Conservation (phyloP, 1,284 basidiomycete species). For the Sporisorium scitamineum region DNA sequence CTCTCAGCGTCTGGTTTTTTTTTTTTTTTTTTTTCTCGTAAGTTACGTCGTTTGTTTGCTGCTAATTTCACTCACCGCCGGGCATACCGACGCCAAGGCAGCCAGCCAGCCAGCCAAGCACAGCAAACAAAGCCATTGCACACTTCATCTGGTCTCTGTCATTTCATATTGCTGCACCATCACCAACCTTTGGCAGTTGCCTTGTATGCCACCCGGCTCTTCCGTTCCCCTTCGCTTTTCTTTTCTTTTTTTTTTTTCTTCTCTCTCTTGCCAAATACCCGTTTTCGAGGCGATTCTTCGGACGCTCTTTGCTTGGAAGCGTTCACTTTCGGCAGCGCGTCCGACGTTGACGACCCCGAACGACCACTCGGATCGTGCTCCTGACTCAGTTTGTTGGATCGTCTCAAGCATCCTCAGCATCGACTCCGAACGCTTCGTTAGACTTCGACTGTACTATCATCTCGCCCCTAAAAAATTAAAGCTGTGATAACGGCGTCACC, state of each 20-base stretch:
- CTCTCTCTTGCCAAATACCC: background rate
- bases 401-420: background rate
- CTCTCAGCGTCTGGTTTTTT: too few relatives aligned
- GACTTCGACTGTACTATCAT: background rate
- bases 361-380: slow-evolving; percentile 3
- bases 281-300: background rate
- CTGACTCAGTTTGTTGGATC: background rate
- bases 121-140: background rate
- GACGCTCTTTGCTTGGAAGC: background rate
- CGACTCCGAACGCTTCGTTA: background rate
- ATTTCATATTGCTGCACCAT: background rate
- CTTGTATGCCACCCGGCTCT: background rate
- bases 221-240: background rate
- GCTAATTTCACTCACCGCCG: slow-evolving; percentile 3
- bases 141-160: slow-evolving; percentile 3
- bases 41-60: background rate
- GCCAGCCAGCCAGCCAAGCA: background rate
- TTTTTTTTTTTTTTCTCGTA: background rate
- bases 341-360: background rate
- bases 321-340: background rate
- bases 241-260: too few relatives aligned
- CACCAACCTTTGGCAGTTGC: background rate
- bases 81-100: background rate
- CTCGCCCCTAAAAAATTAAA: background rate
- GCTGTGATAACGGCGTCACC: slow-evolving; percentile 3